Evolutionary conservation across 495 filamentous ascomycete species (phyloP).

Genomic region (Penicillium alfredii): DNA sequence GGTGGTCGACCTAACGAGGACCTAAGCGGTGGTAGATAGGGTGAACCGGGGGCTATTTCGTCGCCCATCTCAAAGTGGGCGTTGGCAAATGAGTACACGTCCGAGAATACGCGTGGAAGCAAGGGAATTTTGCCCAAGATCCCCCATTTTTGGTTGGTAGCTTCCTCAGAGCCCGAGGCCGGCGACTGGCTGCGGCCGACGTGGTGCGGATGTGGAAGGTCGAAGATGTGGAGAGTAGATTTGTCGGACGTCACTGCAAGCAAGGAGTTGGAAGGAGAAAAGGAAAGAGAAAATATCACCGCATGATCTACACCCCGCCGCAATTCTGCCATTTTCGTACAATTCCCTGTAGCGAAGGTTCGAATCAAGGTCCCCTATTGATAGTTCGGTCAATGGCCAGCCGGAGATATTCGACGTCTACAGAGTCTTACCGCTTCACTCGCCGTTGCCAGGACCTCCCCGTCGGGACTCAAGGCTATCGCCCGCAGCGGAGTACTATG

Average conservation of each 20-base stretch:
- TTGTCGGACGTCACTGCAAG: slow-evolving; percentile 97
- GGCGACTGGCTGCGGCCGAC: slow-evolving; percentile 31
- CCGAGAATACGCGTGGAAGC: slow-evolving; percentile 73
- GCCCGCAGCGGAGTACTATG: slow-evolving; percentile 74
- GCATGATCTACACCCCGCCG: slow-evolving; percentile 86
- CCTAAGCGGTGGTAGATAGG: slow-evolving; percentile 37
- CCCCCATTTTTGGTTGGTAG: slow-evolving; percentile 67
- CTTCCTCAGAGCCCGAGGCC: slow-evolving; percentile 36
- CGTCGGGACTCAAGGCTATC: slow-evolving; percentile 74
- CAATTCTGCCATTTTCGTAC: slow-evolving; percentile 73
- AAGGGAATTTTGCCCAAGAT: slow-evolving; percentile 71
- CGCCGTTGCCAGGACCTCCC: slow-evolving; percentile 79
- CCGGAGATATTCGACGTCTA: background rate
- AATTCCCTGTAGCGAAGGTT: slow-evolving; percentile 70
- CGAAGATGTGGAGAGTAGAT: slow-evolving; percentile 89
- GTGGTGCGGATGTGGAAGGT: slow-evolving; percentile 49
- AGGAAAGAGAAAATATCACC: slow-evolving; percentile 76
- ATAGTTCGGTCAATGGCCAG: slow-evolving; percentile 6
- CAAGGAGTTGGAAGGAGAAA: slow-evolving; percentile 70
- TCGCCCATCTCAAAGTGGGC: slow-evolving; percentile 74
- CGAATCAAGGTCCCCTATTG: slow-evolving; percentile 78
- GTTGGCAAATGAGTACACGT: slow-evolving; percentile 73
- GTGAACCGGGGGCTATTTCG: slow-evolving; percentile 46
- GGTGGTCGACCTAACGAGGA: slow-evolving; percentile 51
- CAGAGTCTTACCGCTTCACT: slow-evolving; percentile 64